A percentile compares a stretch with the other conserved stretches of the same genome.
phyloP scores from a whole-genome alignment of 495 filamentous ascomycete species.

The Penicillium longicatenatum region DNA sequence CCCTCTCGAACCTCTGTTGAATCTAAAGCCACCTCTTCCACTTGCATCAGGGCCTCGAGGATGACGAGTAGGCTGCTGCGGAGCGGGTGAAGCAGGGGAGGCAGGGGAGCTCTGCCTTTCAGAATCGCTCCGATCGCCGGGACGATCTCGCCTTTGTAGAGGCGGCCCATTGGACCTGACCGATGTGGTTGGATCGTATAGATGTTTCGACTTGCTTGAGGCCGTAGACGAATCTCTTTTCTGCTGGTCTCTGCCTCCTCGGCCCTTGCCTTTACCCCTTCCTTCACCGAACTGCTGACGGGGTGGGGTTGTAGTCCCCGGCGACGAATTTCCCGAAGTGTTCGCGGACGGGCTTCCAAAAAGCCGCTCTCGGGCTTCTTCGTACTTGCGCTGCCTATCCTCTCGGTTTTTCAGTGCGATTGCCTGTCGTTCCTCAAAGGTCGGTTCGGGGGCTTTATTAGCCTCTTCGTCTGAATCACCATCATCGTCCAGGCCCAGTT shows the following conservation, averaged over 20 bases:
- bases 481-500: slow-evolving; percentile 58
- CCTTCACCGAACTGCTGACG: slow-evolving; percentile 40
- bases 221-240: slow-evolving; percentile 52
- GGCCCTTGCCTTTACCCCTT: slow-evolving; percentile 42
- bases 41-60: slow-evolving; percentile 77
- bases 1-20: slow-evolving; percentile 51
- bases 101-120: slow-evolving; percentile 38
- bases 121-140: slow-evolving; percentile 37
- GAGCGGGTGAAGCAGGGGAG: slow-evolving; percentile 19
- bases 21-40: slow-evolving; percentile 73
- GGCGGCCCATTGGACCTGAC: slow-evolving; percentile 59
- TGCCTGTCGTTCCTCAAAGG: slow-evolving; percentile 68
- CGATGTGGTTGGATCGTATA: slow-evolving; percentile 76
- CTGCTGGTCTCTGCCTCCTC: slow-evolving; percentile 40
- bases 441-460: slow-evolving; percentile 57
- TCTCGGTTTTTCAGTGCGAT: slow-evolving; percentile 75
- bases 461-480: slow-evolving; percentile 67
- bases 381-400: slow-evolving; percentile 86
- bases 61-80: slow-evolving; percentile 61
- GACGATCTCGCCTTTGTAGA: slow-evolving; percentile 52
- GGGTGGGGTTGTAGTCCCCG: slow-evolving; percentile 67
- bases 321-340: slow-evolving; percentile 54
- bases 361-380: slow-evolving; percentile 80
- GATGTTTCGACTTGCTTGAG: slow-evolving; percentile 46
- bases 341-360: slow-evolving; percentile 64